Percentiles rank a stretch among this genome's conserved stretches.
Conservation (phyloP, 306 rosid genomes). For the Phaseolus lunatus region DNA sequence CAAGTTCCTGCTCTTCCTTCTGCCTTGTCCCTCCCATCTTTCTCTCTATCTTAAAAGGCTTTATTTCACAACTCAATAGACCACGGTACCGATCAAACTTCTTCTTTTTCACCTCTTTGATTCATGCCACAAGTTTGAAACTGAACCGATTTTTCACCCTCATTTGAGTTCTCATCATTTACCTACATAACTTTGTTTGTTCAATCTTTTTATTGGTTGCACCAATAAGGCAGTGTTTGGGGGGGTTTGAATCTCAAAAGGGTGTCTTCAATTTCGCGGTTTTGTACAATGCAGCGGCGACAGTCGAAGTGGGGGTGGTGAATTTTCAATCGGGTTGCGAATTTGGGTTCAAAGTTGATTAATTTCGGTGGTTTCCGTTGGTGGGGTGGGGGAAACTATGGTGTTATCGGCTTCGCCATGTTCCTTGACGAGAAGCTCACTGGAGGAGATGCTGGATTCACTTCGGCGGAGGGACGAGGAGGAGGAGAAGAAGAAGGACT, state of each 20-base stretch:
- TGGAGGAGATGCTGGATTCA: conserved; percentile 96
- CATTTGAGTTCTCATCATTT: conserved; percentile 6
- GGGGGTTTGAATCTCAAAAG: conserved; percentile 20
- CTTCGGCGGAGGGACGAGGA: conserved; percentile 84
- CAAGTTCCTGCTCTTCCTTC: conserved; percentile 34
- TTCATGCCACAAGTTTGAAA: conserved; percentile 24
- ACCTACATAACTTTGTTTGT: neutral
- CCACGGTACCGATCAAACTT: conserved; percentile 34
- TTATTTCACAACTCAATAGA: conserved; percentile 53
- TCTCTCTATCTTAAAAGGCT: conserved; percentile 32
- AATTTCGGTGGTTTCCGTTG: conserved; percentile 1
- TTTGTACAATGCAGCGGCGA: conserved; percentile 47
- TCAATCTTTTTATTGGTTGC: neutral
- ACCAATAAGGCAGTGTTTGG: conserved; percentile 4
- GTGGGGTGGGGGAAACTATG: conserved; percentile 43
- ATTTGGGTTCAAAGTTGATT: conserved; percentile 39
- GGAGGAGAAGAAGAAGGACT: conserved; percentile 77
- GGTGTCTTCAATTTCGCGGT: conserved; percentile 31
- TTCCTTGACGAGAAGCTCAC: conserved; percentile 78
- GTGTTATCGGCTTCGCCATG: conserved; percentile 79
- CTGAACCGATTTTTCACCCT: conserved; percentile 15
- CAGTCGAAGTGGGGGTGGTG: conserved; percentile 45
- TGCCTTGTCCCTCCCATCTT: conserved; percentile 36
- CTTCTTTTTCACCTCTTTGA: conserved; percentile 42
- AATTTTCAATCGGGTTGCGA: conserved; percentile 18